Evolutionary conservation across 371 early-diverging fungal species (phyloP), one percentile per base, ranked within the genome.

Genomic region (Caulochytrium protostelioides): DNA sequence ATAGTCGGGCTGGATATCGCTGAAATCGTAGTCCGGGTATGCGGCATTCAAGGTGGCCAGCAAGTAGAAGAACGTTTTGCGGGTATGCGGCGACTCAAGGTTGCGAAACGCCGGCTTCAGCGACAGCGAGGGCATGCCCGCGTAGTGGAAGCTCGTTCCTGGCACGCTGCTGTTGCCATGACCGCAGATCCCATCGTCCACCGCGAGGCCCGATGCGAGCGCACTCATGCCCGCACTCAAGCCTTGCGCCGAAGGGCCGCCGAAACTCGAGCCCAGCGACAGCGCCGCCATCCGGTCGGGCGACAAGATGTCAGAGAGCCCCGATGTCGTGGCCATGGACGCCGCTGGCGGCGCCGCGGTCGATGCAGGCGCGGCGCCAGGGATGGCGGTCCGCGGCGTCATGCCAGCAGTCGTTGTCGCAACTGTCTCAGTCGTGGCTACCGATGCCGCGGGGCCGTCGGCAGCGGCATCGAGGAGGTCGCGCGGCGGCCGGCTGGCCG

Each of bases 1-100:
- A 32, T 79, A 74, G 32, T 86, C 85, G 6, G 86, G 84, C 35
- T 75, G 72, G 9, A 80, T 59, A 34, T 82, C 80, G 36, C 83
- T 80, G 58, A 90, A 91, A 49, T 89, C 92, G 43, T 86, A 78
- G 42, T 91, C 89, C 3, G 92, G 89, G 42, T 78, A 91, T 2
- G 82, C 76, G 4, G 85, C 79, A 43, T 91, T 91, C 26, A 91
- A 57, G 0, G 87, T 89, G 6, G 82, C 80, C 23, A 91, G 65
- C 8, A 91, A 62, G 50, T 83, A 87, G 47, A 83, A 87, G 33
- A 87, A 62, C 1, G 82, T 83, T 57, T 74, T 79, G 8, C 37
- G 76, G 51, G n/a, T n/a, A n/a, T n/a, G n/a, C n/a, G n/a, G n/a
- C 19, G 79, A 74, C 4, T 79, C 60, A 0, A 12, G 6, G 30